Percentiles rank a stretch among this genome's conserved stretches.
Conservation (phyloP, 2,329 filamentous ascomycete species). For the Exophiala mesophila region DNA sequence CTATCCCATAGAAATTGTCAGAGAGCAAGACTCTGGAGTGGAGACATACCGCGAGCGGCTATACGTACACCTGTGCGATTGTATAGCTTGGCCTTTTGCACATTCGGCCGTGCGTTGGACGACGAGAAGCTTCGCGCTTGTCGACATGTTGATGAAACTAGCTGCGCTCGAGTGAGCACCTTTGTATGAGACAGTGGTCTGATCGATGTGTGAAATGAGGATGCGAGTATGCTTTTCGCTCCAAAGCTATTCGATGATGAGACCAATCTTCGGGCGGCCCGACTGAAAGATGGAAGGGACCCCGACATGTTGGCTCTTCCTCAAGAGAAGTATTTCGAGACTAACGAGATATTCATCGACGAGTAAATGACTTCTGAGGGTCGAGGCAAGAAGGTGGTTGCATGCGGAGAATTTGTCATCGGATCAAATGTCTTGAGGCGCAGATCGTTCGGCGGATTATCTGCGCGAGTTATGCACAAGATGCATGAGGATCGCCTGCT, state of each 20-base stretch:
- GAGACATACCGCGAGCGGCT: conserved; percentile 18
- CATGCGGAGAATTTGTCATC: not conserved
- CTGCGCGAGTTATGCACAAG: too few relatives aligned
- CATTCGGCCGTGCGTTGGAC: conserved; percentile 30
- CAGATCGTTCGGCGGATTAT: too few relatives aligned
- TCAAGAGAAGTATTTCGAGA: too few relatives aligned
- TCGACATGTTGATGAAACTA: too few relatives aligned
- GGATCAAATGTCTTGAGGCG: too few relatives aligned
- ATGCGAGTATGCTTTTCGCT: conserved; percentile 36
- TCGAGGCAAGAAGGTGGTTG: not conserved
- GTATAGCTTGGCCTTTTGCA: conserved; percentile 42
- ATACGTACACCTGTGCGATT: conserved; percentile 41
- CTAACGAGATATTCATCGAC: too few relatives aligned
- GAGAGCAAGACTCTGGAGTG: conserved; percentile 5
- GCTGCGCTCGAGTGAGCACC: too few relatives aligned
- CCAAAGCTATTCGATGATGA: not conserved
- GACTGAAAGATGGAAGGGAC: not conserved
- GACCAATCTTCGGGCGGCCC: conserved; percentile 10
- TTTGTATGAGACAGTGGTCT: conserved; percentile 32
- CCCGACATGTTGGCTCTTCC: not conserved
- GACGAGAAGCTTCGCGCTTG: conserved; percentile 21
- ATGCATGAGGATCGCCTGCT: too few relatives aligned
- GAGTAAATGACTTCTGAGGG: too few relatives aligned
- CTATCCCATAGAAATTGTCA: conserved; percentile 37
- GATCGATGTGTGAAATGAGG: conserved; percentile 46